Base-by-base conservation (phyloP, 139 green algal species). In the Closterium sp. region DNA sequence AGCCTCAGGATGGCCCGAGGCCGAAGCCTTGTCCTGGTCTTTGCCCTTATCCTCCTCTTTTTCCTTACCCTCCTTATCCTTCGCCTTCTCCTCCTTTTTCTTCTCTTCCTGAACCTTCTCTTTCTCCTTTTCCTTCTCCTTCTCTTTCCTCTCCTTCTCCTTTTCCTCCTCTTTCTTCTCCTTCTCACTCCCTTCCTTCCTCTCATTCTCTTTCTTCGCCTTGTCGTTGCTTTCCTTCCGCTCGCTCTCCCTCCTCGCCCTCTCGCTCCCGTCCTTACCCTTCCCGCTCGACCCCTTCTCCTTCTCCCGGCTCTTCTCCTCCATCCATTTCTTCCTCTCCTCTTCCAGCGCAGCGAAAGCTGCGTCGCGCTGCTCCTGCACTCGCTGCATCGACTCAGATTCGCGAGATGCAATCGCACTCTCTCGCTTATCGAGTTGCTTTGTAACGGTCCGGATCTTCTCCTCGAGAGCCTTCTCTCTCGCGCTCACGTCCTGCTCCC, bases 261-360 rank as follows among this genome's bases (percentile, higher is more conserved):
- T 35, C 3, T 35, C 33, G 16, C 84, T 87, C 33, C 33, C 84
- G 23, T 34, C 84, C 84, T 76, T 76, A 76, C 55, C 55, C 55
- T 76, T 76, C 55, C 55, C 55, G 4, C 55, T 76, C 55, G 55
- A 12, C 43, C 12, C 55, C 55, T 76, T 76, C 16, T 76, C 55
- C 55, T 76, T 76, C 55, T 76, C 55, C 4, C 55, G 55, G 55
- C 84, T 87, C 33, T 34, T 35, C 33, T 76, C 55, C 55, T 76
- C 55, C 55, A 7, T 3, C 55, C 55, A 76, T 87, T 87, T 87
- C 84, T 87, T 87, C 84, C 84, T 87, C 84, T 87, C 84, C 12
- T 87, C 84, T 19, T 16, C 84, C 4, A 87, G 33, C 23, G 84
- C 84, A 87, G 84, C 84, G 4, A 87, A 35, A 87, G 84, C 84